phyloP scores from a whole-genome alignment of 805 yeast species.

The Starmerella asiatica region DNA sequence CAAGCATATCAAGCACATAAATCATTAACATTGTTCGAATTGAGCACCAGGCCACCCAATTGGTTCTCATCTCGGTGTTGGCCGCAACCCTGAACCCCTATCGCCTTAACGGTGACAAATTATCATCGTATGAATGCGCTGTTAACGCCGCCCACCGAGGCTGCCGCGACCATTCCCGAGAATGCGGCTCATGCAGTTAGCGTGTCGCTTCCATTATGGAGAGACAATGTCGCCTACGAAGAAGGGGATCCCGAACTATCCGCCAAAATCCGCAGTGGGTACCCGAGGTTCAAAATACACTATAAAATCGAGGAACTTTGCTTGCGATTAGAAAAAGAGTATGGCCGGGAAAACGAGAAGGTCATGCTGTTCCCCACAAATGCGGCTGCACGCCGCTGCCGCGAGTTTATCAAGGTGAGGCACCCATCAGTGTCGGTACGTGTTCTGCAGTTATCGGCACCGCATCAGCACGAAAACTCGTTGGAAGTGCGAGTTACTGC shows the following conservation, averaged over 20 bases:
- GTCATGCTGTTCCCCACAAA: constrained; percentile 68
- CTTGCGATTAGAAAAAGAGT: constrained; percentile 37
- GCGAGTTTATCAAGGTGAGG: constrained; percentile 50
- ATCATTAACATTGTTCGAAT: too few relatives aligned
- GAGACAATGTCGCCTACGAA: constrained; percentile 80
- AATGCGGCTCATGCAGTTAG: constrained; percentile 88
- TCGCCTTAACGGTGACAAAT: background rate
- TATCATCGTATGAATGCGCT: constrained; percentile 6
- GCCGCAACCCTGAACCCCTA: too few relatives aligned
- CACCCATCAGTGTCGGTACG: constrained; percentile 31
- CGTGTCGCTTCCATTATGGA: constrained; percentile 92
- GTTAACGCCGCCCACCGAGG: constrained; percentile 28
- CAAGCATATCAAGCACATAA: too few relatives aligned
- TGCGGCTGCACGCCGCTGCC: constrained; percentile 66
- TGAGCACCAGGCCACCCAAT: too few relatives aligned
- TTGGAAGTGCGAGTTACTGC: constrained; percentile 60
- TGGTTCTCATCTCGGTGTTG: too few relatives aligned
- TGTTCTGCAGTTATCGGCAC: constrained; percentile 24
- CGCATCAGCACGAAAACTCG: constrained; percentile 19
- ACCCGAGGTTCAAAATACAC: constrained; percentile 50
- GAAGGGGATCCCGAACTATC: constrained; percentile 78
- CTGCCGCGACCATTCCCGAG: constrained; percentile 81
- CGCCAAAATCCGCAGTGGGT: constrained; percentile 66
- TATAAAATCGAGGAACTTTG: constrained; percentile 27
- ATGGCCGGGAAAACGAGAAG: constrained; percentile 67